Conservation (phyloP, 1,284 basidiomycete genomes). For the Cystobasidiaceae sp. region DNA sequence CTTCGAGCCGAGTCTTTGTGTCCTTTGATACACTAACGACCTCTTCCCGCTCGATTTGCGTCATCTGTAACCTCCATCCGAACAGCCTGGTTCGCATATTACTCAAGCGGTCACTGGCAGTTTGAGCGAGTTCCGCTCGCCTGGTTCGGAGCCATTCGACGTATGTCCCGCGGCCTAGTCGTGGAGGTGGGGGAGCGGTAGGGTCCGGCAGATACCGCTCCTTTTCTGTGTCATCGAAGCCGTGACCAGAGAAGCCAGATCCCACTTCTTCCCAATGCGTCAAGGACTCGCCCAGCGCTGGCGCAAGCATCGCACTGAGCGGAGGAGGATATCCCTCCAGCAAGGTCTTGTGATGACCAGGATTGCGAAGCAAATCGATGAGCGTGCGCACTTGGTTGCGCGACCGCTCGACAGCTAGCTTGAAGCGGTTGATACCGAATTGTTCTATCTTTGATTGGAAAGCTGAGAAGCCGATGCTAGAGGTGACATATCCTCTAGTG, state of each 20-base stretch:
- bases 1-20: not conserved
- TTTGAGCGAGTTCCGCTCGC: not conserved
- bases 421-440: constrained; percentile 28
- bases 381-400: constrained; percentile 10
- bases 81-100: constrained; percentile 21
- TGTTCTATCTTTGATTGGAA: constrained; percentile 19
- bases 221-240: constrained; percentile 27
- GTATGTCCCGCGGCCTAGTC: not conserved
- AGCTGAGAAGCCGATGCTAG: constrained; percentile 15
- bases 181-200: not conserved
- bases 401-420: constrained; percentile 20
- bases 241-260: constrained; percentile 27
- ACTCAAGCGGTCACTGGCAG: constrained; percentile 6
- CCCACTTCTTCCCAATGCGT: constrained; percentile 25
- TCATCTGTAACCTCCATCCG: constrained; percentile 25
- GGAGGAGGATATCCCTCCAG: constrained; percentile 21
- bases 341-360: not conserved
- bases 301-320: constrained; percentile 20
- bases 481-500: constrained; percentile 4
- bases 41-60: constrained; percentile 21
- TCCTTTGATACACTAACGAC: not conserved
- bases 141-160: constrained; percentile 4
- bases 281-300: constrained; percentile 14
- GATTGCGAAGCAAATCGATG: constrained; percentile 16
- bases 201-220: constrained; percentile 28